Evolutionary conservation across 345 rosid genomes (phyloP).

Genomic region (Lepidium didymum): DNA sequence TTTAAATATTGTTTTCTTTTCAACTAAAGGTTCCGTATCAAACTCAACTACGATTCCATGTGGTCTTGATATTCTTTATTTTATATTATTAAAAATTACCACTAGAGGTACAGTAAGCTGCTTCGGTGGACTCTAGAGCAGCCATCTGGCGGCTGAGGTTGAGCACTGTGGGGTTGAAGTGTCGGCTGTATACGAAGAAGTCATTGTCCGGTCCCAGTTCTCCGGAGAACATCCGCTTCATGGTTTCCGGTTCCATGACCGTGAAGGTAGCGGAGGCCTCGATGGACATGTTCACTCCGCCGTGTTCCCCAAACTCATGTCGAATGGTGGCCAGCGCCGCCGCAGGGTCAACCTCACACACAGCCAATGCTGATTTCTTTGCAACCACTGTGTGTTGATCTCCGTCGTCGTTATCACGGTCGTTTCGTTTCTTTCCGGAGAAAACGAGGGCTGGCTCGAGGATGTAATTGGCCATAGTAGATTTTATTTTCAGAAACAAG

Average conservation of each 20-base stretch:
- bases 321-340: constrained; percentile 69
- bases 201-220: constrained; percentile 96
- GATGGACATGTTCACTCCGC: constrained; percentile 97
- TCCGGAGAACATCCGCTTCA: constrained; percentile 86
- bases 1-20: not conserved
- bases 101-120: constrained; percentile 96
- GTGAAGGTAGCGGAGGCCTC: constrained; percentile 99
- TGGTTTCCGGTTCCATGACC: constrained; percentile 95
- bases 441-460: constrained; percentile 24
- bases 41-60: not conserved
- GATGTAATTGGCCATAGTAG: constrained; percentile 40
- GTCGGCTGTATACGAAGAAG: constrained; percentile 94
- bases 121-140: constrained; percentile 93
- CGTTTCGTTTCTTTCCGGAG: constrained; percentile 49
- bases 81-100: constrained; percentile 34
- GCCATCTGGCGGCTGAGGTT: constrained; percentile 97
- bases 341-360: constrained; percentile 55
- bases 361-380: constrained; percentile 41
- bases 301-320: constrained; percentile 96
- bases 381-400: constrained; percentile 25
- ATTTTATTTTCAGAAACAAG: not conserved
- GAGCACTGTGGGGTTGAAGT: constrained; percentile 93
- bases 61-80: not conserved
- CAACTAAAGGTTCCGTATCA: not conserved
- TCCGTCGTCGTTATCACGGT: constrained; percentile 36